phyloP scores from a whole-genome alignment of 129 eudicot genomes.

The Tagetes patula region DNA sequence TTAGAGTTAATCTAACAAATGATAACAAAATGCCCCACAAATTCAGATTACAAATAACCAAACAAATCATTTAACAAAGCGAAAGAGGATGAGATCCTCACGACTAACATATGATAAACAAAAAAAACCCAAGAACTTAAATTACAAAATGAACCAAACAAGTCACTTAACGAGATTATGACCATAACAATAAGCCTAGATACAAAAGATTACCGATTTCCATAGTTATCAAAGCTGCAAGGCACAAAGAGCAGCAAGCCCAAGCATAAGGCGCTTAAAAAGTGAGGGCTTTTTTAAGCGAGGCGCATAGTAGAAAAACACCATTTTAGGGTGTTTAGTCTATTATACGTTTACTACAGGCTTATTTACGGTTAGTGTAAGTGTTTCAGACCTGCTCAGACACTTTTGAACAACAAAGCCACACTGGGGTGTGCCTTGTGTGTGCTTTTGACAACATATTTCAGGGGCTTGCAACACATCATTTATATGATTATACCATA shows the following conservation, averaged over 20 bases:
- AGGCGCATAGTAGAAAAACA: no score
- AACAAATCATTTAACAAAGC: background rate
- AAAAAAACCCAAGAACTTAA: background rate
- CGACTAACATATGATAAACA: background rate
- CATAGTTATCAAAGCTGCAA: no score
- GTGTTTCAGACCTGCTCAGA: no score
- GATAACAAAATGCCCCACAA: background rate
- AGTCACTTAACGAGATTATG: background rate
- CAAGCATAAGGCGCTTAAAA: no score
- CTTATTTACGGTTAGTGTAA: no score
- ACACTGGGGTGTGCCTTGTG: no score
- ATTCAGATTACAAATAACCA: background rate
- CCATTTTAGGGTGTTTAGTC: no score
- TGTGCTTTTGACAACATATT: no score
- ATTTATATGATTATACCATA: background rate
- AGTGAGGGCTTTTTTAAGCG: no score
- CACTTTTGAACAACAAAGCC: no score
- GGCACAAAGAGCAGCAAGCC: no score
- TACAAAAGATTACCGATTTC: background rate
- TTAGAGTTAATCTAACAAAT: background rate
- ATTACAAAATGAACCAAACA: background rate
- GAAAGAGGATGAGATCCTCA: background rate
- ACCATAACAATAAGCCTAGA: slow-evolving; percentile 6
- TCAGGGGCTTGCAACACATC: background rate
- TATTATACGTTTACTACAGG: no score